These are phyloP conservation scores for Poteriospumella lacustris DNA, from an alignment of 108 stramenopile species.

Conservation along the genomic window DNA sequence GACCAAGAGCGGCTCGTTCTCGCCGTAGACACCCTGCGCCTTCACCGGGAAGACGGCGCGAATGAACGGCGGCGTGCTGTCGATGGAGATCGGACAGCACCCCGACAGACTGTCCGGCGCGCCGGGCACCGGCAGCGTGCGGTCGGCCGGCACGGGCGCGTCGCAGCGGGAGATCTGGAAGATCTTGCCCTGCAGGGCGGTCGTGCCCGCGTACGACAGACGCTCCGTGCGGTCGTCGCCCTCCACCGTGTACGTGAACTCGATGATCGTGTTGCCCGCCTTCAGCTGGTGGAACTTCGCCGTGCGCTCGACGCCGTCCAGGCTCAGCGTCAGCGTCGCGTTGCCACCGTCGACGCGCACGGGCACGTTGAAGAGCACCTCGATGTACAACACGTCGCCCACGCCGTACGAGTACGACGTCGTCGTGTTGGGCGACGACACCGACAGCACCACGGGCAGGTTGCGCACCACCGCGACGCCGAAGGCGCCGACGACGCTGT, in stretches of 20 bases:
- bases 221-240: background rate
- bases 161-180: background rate
- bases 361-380: background rate
- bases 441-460: background rate
- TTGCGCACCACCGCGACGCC: background rate
- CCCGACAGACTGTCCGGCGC: background rate
- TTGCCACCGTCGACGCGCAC: background rate
- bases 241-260: background rate
- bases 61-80: constrained; percentile 7
- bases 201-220: background rate
- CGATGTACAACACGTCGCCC: background rate
- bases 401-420: background rate
- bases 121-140: background rate
- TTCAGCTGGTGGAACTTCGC: background rate
- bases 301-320: background rate
- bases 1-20: background rate
- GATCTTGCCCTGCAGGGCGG: background rate
- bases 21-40: background rate
- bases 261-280: background rate
- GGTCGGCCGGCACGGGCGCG: background rate
- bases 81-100: background rate
- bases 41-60: background rate
- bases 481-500: background rate
- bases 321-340: background rate
- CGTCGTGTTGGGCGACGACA: background rate